phyloP scores from a whole-genome alignment of 2,329 filamentous ascomycete genomes.

The Thelonectria olida region DNA sequence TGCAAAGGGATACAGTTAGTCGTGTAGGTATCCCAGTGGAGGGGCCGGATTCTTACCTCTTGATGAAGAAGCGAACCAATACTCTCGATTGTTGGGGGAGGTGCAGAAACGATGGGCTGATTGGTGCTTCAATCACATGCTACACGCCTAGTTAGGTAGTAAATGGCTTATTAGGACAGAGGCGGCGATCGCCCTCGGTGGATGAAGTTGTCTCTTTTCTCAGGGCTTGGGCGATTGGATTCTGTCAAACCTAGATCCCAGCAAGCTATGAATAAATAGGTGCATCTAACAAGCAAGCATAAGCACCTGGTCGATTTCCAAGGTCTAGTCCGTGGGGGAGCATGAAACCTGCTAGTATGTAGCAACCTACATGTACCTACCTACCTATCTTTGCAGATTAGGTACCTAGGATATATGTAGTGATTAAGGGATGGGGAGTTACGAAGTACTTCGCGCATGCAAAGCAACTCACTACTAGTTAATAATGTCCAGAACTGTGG shows the following conservation, averaged over 20 bases:
- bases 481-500: too few species aligned
- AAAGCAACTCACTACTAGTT: too few species aligned
- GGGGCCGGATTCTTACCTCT: constrained; percentile 3
- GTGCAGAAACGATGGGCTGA: constrained; percentile 6
- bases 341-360: not conserved
- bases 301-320: too few species aligned
- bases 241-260: constrained; percentile 26
- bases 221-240: not conserved
- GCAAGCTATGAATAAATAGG: constrained; percentile 16
- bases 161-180: not conserved
- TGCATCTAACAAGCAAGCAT: constrained; percentile 7
- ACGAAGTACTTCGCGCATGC: too few species aligned
- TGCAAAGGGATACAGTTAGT: not conserved
- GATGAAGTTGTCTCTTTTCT: constrained; percentile 26
- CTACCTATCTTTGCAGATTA: too few species aligned
- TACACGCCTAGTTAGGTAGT: constrained; percentile 1
- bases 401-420: too few species aligned
- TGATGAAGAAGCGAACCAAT: not conserved
- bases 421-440: too few species aligned
- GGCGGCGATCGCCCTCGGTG: constrained; percentile 1
- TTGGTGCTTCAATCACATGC: not conserved
- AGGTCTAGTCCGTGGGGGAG: not conserved
- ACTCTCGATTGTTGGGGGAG: not conserved
- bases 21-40: not conserved
- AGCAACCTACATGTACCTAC: too few species aligned